These are phyloP conservation scores for Kodamaea lidongshanica DNA, from an alignment of 805 yeast species.

Conservation along the genomic window DNA sequence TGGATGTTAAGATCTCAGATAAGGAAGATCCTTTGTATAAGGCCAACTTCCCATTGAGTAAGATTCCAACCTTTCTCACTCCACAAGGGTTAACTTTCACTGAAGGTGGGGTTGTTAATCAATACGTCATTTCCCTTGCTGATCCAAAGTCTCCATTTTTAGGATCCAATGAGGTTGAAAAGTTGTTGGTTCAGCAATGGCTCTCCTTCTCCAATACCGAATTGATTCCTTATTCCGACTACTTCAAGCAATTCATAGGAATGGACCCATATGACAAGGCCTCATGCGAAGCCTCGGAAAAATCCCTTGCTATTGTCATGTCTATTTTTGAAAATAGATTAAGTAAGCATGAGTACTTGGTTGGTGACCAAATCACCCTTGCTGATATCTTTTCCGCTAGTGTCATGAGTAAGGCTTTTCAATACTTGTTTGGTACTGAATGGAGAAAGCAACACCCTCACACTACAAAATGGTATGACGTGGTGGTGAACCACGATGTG, in stretches of 20 bases:
- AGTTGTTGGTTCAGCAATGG: constrained; percentile 69
- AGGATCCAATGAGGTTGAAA: constrained; percentile 61
- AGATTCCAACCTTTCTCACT: constrained; percentile 63
- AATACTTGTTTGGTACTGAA: constrained; percentile 52
- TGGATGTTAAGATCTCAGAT: constrained; percentile 50
- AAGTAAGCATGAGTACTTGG: constrained; percentile 38
- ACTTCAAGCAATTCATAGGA: constrained; percentile 61
- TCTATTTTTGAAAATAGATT: constrained; percentile 29
- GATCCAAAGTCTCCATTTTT: constrained; percentile 44
- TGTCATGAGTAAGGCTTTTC: constrained; percentile 49
- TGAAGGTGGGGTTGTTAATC: constrained; percentile 59
- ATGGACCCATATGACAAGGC: constrained; percentile 72
- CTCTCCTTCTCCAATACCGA: constrained; percentile 71
- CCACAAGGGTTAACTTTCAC: constrained; percentile 66
- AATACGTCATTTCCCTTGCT: constrained; percentile 46
- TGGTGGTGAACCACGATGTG: constrained; percentile 41
- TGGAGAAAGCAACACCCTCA: constrained; percentile 62
- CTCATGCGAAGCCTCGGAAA: constrained; percentile 43
- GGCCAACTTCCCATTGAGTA: constrained; percentile 56
- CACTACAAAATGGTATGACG: constrained; percentile 64
- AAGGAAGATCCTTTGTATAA: constrained; percentile 37
- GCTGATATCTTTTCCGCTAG: constrained; percentile 39
- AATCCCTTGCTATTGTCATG: constrained; percentile 18
- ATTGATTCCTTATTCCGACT: constrained; percentile 39
- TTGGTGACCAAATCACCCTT: constrained; percentile 40